These are phyloP conservation scores for Geotrichum reessii DNA, from an alignment of 1,139 yeast species.

Conservation along the genomic window DNA sequence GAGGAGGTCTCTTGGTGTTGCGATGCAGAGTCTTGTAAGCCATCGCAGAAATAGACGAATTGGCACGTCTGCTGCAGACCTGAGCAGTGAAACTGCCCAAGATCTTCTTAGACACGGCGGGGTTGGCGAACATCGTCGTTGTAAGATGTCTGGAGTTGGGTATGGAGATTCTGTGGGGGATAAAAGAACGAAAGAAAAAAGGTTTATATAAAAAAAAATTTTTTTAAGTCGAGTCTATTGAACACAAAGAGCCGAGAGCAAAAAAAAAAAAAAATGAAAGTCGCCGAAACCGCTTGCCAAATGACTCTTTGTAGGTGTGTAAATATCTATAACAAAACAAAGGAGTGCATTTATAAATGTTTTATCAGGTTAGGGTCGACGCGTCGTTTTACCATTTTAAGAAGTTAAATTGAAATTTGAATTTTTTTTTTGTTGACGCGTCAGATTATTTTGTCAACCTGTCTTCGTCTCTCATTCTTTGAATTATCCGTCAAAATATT, in stretches of 20 bases:
- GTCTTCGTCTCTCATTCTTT: too few relatives aligned
- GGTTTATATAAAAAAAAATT: neutral
- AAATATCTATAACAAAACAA: neutral
- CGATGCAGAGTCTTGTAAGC: slow-evolving; percentile 86
- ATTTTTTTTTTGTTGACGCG: neutral
- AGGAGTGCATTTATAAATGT: neutral
- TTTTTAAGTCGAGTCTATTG: neutral
- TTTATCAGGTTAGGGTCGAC: neutral
- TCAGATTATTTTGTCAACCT: slow-evolving; percentile 1
- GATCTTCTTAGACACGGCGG: slow-evolving; percentile 11
- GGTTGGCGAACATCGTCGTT: slow-evolving; percentile 10
- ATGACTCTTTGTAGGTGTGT: slow-evolving; percentile 1
- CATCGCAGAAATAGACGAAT: slow-evolving; percentile 77
- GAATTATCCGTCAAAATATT: too few relatives aligned
- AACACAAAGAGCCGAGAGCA: neutral
- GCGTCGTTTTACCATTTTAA: neutral
- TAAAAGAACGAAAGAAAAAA: neutral
- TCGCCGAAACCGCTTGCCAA: slow-evolving; percentile 7
- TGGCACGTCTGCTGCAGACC: slow-evolving; percentile 7
- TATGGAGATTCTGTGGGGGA: neutral
- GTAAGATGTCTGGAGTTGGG: neutral
- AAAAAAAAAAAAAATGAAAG: neutral
- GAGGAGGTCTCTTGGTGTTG: slow-evolving; percentile 79
- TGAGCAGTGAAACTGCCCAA: slow-evolving; percentile 10
- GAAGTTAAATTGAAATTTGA: neutral